Evolutionary conservation across 768 basidiomycete genomes (phyloP), one percentile per base, ranked within the genome.

Genomic region (Kwoniella dendrophila): DNA sequence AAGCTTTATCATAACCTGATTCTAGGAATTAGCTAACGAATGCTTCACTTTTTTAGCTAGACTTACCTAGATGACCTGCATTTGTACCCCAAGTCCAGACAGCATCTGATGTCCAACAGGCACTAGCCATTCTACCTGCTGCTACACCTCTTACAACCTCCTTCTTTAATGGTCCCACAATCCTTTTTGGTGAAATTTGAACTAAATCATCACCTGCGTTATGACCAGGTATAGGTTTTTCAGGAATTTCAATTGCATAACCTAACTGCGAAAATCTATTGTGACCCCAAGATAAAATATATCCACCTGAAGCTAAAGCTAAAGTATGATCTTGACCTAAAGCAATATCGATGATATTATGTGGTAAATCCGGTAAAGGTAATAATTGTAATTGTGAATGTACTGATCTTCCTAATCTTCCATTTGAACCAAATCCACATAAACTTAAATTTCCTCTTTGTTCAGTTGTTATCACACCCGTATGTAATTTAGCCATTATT

Each of bases 291-390:
- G 87, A 92, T 38, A 88, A 85, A 2, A 97, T 85, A 71, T 93
- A 90, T 3, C 95, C 93, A 0, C 83, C 75, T 26, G 82, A 84
- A 0, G 92, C 94, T 29, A 98, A 81, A 1, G 86, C 89, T 29
- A 98, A 85, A 0, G 94, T 94, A 74, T 98, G 96, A 71, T 99
- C 96, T 76, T 95, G 95, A 11, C 91, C 94, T 6, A 93, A 82
- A 0, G 92, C 91, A 26, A 97, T 84, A 14, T 86, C 81, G 5
- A 82, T 80, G 30, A 93, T 83, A 0, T 81, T 80, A 38, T 86
- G 82, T 0, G 84, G 79, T 44, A 88, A 81, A 30, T 86, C 84
- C 0, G 83, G 73, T 16, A 90, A 77, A 0, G 87, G 85, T 41
- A 84, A 84, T 30, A 92, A 83, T 12, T 82, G 82, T 64, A 88